Percentiles rank a stretch among this genome's conserved stretches.
Conservation (phyloP, 345 rosid genomes). For the Aquilaria yunnanensis region DNA sequence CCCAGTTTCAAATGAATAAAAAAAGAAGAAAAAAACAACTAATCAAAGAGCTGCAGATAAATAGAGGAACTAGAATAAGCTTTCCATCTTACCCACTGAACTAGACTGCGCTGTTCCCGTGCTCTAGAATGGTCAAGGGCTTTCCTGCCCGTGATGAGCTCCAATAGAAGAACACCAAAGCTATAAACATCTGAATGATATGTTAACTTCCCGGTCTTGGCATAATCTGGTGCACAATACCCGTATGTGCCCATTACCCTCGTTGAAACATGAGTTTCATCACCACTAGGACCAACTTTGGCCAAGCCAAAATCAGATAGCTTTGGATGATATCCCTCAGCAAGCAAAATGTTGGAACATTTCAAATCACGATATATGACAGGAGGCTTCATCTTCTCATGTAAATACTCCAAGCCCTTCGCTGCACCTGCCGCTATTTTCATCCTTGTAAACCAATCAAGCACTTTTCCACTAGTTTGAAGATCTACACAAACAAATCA, state of each 20-base stretch:
- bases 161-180: conserved; percentile 87
- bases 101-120: conserved; percentile 52
- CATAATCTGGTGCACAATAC: conserved; percentile 94
- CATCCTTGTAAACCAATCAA: conserved; percentile 88
- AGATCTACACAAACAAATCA: conserved; percentile 31
- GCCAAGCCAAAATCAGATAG: conserved; percentile 95
- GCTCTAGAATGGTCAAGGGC: conserved; percentile 63
- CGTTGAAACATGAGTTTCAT: conserved; percentile 84
- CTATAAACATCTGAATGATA: conserved; percentile 88
- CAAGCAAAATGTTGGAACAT: conserved; percentile 83
- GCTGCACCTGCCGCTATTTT: conserved; percentile 91
- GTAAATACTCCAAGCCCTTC: conserved; percentile 77
- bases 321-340: conserved; percentile 66
- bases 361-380: conserved; percentile 88
- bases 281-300: conserved; percentile 91
- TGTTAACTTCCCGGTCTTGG: conserved; percentile 88
- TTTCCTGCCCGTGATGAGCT: conserved; percentile 81
- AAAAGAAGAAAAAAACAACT: background rate
- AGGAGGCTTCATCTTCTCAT: conserved; percentile 67
- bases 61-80: background rate
- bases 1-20: no score
- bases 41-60: background rate
- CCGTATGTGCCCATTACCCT: conserved; percentile 98
- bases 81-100: conserved; percentile 69
- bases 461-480: conserved; percentile 35